Evolutionary conservation across 1,139 yeast species (phyloP).

Genomic region (Saccharomyces hybrid): DNA sequence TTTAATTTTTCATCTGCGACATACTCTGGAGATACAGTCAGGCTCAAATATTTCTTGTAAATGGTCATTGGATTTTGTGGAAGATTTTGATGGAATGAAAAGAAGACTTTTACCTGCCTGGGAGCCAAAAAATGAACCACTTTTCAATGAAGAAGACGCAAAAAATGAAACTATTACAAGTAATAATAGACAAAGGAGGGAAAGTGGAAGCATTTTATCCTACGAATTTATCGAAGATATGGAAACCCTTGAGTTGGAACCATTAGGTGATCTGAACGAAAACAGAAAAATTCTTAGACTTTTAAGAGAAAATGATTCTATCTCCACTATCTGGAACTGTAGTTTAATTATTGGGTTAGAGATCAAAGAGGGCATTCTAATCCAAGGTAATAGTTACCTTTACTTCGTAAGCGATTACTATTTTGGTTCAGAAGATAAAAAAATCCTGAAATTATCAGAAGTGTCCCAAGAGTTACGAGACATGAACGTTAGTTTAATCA

Average conservation of each 20-base stretch:
- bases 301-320: constrained; percentile 62
- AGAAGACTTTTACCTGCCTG: constrained; percentile 14
- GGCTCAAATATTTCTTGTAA: constrained; percentile 20
- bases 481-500: constrained; percentile 41
- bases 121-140: constrained; percentile 1
- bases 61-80: constrained; percentile 57
- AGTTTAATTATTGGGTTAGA: constrained; percentile 67
- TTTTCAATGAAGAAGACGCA: background rate
- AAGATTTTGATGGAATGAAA: constrained; percentile 54
- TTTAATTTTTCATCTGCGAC: constrained; percentile 38
- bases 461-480: constrained; percentile 57
- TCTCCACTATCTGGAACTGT: constrained; percentile 64
- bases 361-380: constrained; percentile 64
- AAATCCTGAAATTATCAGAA: constrained; percentile 57
- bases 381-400: constrained; percentile 54
- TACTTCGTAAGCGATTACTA: constrained; percentile 67
- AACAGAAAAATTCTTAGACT: constrained; percentile 66
- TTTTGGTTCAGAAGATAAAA: constrained; percentile 43
- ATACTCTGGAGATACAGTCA: constrained; percentile 33
- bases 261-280: constrained; percentile 47
- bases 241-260: constrained; percentile 41
- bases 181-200: background rate
- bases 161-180: background rate
- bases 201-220: constrained; percentile 1
- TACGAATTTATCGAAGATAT: constrained; percentile 10